Percentiles rank a stretch among this genome's conserved stretches.
Evolutionary conservation across 2,329 filamentous ascomycete species (phyloP).

Genomic region (Cercospora citrullina): DNA sequence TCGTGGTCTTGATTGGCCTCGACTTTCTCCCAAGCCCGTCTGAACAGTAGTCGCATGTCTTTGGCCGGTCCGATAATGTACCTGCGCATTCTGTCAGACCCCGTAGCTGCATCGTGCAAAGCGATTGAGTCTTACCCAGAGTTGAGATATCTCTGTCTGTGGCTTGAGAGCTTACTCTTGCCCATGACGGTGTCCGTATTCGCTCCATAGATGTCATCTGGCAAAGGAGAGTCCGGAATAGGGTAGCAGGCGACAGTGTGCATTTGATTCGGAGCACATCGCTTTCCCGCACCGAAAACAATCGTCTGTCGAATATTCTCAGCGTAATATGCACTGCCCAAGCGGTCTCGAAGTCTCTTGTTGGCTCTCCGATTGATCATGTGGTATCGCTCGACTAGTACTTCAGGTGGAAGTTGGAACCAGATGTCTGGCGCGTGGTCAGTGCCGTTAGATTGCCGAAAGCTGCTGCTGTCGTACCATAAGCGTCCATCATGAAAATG

Average conservation of each 20-base stretch:
- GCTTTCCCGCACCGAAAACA: slow-evolving; percentile 58
- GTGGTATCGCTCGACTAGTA: slow-evolving; percentile 30
- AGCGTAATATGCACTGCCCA: slow-evolving; percentile 41
- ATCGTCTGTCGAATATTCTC: slow-evolving; percentile 48
- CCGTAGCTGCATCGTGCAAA: background rate
- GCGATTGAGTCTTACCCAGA: slow-evolving; percentile 18
- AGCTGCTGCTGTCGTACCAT: slow-evolving; percentile 19
- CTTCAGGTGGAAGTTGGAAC: slow-evolving; percentile 31
- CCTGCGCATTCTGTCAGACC: background rate
- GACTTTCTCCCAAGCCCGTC: slow-evolving; percentile 29
- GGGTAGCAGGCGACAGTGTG: slow-evolving; percentile 53
- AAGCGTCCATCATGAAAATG: slow-evolving; percentile 32
- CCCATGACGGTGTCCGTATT: slow-evolving; percentile 38
- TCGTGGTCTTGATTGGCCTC: slow-evolving; percentile 23
- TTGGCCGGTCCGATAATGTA: slow-evolving; percentile 31
- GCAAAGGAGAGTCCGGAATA: slow-evolving; percentile 54
- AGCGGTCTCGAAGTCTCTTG: slow-evolving; percentile 46
- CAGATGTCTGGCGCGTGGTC: slow-evolving; percentile 27
- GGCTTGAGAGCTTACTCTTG: slow-evolving; percentile 38
- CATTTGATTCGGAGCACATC: slow-evolving; percentile 48
- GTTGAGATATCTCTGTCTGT: slow-evolving; percentile 31
- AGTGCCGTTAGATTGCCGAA: background rate
- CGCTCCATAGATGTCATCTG: slow-evolving; percentile 49
- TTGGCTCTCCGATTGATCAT: slow-evolving; percentile 39
- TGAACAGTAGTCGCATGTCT: slow-evolving; percentile 31